A percentile compares a stretch with the other conserved stretches of the same genome.
These are phyloP conservation scores for Trametes sanguinea DNA, from an alignment of 768 basidiomycete genomes.

Conservation along the genomic window DNA sequence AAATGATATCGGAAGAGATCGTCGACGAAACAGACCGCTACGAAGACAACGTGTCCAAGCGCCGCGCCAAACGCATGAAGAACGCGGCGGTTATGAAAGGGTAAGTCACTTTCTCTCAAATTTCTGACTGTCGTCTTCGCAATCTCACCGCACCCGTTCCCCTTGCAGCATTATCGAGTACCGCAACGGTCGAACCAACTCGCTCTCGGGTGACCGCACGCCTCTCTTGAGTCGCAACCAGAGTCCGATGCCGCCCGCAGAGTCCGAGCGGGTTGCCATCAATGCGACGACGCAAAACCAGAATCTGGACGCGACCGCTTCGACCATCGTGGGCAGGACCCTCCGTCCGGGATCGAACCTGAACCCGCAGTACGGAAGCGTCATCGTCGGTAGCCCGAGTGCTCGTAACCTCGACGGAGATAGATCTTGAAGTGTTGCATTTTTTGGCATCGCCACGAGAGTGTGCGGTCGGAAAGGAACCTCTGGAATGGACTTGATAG, in stretches of 20 bases:
- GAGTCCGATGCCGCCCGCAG: conserved; percentile 3
- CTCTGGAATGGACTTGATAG: not conserved
- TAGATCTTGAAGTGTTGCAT: too few relatives aligned
- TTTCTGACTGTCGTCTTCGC: too few relatives aligned
- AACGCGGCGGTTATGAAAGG: conserved; percentile 80
- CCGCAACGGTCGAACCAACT: conserved; percentile 24
- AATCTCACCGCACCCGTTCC: too few relatives aligned
- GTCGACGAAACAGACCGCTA: conserved; percentile 94
- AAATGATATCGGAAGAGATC: conserved; percentile 95
- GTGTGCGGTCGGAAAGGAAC: not conserved
- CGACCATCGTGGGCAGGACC: not conserved
- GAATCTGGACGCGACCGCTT: not conserved
- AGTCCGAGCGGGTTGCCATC: conserved; percentile 4
- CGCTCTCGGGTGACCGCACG: conserved; percentile 27
- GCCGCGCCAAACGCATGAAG: conserved; percentile 66
- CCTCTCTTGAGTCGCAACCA: conserved; percentile 21
- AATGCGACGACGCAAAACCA: not conserved
- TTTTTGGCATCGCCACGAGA: too few relatives aligned
- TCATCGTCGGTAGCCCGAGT: conserved; percentile 8
- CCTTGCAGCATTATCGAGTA: too few relatives aligned
- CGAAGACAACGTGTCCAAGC: conserved; percentile 83
- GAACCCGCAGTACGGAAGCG: conserved; percentile 15
- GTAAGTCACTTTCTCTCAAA: too few relatives aligned
- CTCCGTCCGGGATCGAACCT: conserved; percentile 4
- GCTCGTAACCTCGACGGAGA: not conserved